A percentile compares a stretch with the other conserved stretches of the same genome.
phyloP scores from a whole-genome alignment of 352 stramenopile genomes.

The Pythium graminicola region DNA sequence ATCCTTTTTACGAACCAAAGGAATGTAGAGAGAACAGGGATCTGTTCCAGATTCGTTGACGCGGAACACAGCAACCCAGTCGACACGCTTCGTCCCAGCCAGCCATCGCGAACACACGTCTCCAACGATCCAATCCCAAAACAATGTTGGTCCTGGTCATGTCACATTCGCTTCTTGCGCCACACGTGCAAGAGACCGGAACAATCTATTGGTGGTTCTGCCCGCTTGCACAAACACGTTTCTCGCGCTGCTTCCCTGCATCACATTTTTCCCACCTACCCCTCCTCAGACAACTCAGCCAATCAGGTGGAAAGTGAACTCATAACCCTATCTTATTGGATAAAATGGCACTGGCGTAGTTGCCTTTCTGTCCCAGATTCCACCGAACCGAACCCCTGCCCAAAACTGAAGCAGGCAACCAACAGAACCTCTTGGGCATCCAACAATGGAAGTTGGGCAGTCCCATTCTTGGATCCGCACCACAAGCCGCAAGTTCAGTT shows the following conservation, averaged over 20 bases:
- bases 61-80: too few species aligned
- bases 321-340: conserved; percentile 3
- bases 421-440: neutral
- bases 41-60: too few species aligned
- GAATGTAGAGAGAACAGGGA: too few species aligned
- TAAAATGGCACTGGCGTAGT: neutral
- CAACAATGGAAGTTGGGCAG: neutral
- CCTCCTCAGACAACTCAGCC: conserved; percentile 10
- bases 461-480: conserved; percentile 15
- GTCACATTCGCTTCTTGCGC: conserved; percentile 17
- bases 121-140: conserved; percentile 8
- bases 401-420: conserved; percentile 20
- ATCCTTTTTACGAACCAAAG: too few species aligned
- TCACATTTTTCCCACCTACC: conserved; percentile 7
- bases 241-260: neutral
- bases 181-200: conserved; percentile 15
- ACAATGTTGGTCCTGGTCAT: conserved; percentile 10
- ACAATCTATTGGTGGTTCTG: conserved; percentile 18
- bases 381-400: conserved; percentile 2
- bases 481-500: conserved; percentile 1
- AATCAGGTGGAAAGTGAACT: conserved; percentile 14
- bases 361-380: conserved; percentile 1
- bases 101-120: conserved; percentile 6
- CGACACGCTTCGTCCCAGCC: conserved; percentile 16
- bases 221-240: conserved; percentile 19